Percentiles rank a stretch among this genome's conserved stretches.
Conservation (phyloP, 768 basidiomycete species). For the Nidularia sp. region DNA sequence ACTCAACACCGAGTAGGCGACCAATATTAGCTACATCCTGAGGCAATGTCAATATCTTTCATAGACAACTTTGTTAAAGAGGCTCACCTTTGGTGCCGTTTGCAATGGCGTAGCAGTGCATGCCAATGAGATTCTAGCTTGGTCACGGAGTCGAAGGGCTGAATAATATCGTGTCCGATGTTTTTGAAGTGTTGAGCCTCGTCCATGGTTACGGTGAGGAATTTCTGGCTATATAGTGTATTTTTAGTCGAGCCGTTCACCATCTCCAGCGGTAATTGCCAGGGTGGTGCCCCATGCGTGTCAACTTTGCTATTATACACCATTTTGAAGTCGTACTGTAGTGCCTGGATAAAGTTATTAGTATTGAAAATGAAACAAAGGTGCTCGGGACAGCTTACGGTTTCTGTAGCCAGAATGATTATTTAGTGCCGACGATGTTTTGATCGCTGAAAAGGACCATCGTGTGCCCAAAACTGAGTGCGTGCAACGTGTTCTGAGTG, state of each 20-base stretch:
- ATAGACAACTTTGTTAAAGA: not conserved
- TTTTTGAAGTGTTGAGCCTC: constrained; percentile 19
- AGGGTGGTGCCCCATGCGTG: not conserved
- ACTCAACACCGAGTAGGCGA: constrained; percentile 16
- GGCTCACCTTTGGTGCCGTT: constrained; percentile 14
- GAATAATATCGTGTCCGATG: constrained; percentile 7
- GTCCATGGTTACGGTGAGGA: constrained; percentile 11
- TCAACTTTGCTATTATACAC: not conserved
- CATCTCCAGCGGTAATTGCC: not conserved
- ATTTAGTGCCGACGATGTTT: constrained; percentile 4
- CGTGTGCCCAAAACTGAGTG: constrained; percentile 12
- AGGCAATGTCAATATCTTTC: not conserved
- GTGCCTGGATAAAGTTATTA: constrained; percentile 5
- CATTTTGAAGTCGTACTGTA: constrained; percentile 9
- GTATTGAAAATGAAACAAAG: not conserved
- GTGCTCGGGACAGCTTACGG: constrained; percentile 11
- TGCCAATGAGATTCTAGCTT: constrained; percentile 6
- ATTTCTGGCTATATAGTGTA: constrained; percentile 12
- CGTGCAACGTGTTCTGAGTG: constrained; percentile 1
- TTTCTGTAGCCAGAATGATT: constrained; percentile 17
- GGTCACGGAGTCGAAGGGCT: constrained; percentile 7
- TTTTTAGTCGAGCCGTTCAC: not conserved
- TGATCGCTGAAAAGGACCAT: constrained; percentile 9
- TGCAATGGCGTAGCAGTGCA: constrained; percentile 25
- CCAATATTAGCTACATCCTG: constrained; percentile 23